These are phyloP conservation scores for Coffea humblotiana DNA, from an alignment of 305 asterid species.

Conservation along the genomic window DNA sequence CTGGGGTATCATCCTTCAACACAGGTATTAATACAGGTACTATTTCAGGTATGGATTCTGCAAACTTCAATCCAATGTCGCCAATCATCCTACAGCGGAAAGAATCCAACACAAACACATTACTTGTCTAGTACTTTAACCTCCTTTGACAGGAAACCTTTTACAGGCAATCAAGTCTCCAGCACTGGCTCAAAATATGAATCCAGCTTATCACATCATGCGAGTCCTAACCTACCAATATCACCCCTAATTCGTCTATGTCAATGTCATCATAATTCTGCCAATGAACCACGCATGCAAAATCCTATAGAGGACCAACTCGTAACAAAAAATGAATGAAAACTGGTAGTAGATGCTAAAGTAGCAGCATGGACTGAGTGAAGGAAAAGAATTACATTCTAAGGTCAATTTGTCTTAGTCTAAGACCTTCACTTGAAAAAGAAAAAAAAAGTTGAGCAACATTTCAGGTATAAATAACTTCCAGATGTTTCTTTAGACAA, in stretches of 20 bases:
- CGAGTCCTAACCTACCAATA: neutral
- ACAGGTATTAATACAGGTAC: conserved; percentile 67
- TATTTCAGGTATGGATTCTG: conserved; percentile 73
- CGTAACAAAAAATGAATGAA: no score
- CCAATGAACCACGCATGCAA: neutral
- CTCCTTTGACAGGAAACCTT: conserved; percentile 1
- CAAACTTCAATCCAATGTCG: conserved; percentile 72
- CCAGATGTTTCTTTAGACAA: neutral
- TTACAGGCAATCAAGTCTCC: conserved; percentile 11
- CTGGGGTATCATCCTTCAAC: conserved; percentile 76
- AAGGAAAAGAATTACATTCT: neutral
- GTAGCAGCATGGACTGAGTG: neutral
- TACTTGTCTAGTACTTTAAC: neutral
- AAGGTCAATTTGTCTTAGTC: neutral
- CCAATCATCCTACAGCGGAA: conserved; percentile 62
- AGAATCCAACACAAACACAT: conserved; percentile 21
- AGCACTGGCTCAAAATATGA: neutral
- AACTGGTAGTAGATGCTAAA: no score
- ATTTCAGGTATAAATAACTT: neutral
- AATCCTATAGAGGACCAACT: neutral
- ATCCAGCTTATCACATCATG: neutral
- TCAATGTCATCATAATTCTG: neutral
- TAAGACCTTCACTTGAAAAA: neutral
- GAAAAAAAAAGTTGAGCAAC: neutral
- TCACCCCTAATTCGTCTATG: neutral